Evolutionary conservation across 345 rosid species (phyloP).

Genomic region (Atalantia buxifolia): DNA sequence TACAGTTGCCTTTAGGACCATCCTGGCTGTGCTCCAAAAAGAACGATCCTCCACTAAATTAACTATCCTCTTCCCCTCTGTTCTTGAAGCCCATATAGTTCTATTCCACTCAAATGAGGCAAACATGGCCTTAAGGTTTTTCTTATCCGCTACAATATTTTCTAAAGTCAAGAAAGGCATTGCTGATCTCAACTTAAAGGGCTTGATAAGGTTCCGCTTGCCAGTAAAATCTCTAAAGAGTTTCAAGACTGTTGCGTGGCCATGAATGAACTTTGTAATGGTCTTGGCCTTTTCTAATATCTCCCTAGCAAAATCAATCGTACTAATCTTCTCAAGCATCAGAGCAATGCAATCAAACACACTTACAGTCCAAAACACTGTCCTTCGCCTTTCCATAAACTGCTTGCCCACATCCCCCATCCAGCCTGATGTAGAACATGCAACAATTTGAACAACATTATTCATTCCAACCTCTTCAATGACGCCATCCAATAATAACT

Average conservation of each 20-base stretch:
- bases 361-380: constrained; percentile 54
- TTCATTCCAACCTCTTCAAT: constrained; percentile 44
- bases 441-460: constrained; percentile 54
- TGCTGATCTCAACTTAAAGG: constrained; percentile 36
- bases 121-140: constrained; percentile 42
- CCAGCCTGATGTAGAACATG: constrained; percentile 49
- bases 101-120: constrained; percentile 37
- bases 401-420: constrained; percentile 38
- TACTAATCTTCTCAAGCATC: constrained; percentile 41
- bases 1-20: constrained; percentile 38
- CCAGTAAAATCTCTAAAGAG: constrained; percentile 23
- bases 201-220: constrained; percentile 27
- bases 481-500: constrained; percentile 35
- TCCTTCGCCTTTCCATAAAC: constrained; percentile 27
- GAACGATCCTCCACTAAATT: constrained; percentile 29
- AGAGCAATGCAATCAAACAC: constrained; percentile 58
- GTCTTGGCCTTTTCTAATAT: constrained; percentile 38
- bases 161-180: constrained; percentile 42
- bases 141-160: constrained; percentile 37
- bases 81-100: constrained; percentile 25
- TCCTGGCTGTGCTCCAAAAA: constrained; percentile 50
- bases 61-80: constrained; percentile 33
- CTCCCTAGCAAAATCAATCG: constrained; percentile 18
- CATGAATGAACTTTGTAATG: constrained; percentile 33
- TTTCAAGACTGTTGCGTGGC: constrained; percentile 22